Evolutionary conservation across 495 filamentous ascomycete species (phyloP).

Genomic region (Diplogelasinospora grovesii): DNA sequence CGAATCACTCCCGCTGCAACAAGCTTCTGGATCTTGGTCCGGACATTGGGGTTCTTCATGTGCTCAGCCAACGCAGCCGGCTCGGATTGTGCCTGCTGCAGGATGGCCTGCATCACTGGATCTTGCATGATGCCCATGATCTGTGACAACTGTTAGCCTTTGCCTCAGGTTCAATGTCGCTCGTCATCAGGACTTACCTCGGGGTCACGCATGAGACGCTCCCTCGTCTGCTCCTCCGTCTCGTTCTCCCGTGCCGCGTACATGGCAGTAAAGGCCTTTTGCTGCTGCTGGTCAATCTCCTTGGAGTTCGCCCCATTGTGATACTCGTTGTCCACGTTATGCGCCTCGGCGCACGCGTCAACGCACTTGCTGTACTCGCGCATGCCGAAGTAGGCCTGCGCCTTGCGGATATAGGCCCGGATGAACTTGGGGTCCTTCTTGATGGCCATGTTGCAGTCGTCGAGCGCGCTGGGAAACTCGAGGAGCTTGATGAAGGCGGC

Average conservation of each 20-base stretch:
- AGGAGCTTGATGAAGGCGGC: conserved; percentile 95
- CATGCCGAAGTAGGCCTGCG: conserved; percentile 91
- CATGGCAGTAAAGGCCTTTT: conserved; percentile 90
- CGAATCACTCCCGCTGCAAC: conserved; percentile 89
- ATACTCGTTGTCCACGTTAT: conserved; percentile 60
- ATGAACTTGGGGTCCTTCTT: conserved; percentile 90
- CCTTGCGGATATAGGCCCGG: conserved; percentile 90
- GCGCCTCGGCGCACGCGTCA: conserved; percentile 79
- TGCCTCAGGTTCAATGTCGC: not conserved
- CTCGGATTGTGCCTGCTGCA: conserved; percentile 91
- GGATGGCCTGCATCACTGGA: conserved; percentile 95
- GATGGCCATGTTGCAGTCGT: conserved; percentile 88
- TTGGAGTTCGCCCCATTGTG: conserved; percentile 64
- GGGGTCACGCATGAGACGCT: conserved; percentile 84
- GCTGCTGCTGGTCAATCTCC: conserved; percentile 90
- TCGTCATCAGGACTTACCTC: conserved; percentile 57
- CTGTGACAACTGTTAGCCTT: conserved; percentile 42
- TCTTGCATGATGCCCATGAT: conserved; percentile 89
- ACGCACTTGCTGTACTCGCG: conserved; percentile 91
- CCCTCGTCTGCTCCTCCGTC: conserved; percentile 93
- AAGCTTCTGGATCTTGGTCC: conserved; percentile 83
- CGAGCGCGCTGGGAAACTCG: conserved; percentile 85
- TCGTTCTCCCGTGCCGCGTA: conserved; percentile 85
- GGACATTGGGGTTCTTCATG: conserved; percentile 84
- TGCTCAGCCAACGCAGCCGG: conserved; percentile 89